Evolutionary conservation across 1,139 yeast species (phyloP).

Genomic region (Candida albicans): DNA sequence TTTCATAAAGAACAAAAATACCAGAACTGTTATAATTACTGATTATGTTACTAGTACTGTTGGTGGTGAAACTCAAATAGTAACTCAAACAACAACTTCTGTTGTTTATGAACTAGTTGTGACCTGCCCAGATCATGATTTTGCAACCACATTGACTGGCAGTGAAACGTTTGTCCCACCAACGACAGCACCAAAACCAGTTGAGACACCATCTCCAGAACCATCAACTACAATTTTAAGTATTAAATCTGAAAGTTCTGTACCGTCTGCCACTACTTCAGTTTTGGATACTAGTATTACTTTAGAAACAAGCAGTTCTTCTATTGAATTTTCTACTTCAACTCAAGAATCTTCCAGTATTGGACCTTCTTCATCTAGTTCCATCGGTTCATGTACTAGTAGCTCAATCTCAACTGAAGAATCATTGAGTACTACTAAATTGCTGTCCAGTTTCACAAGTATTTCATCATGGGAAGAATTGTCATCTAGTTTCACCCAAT

Average conservation of each 20-base stretch:
- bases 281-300: too few species aligned
- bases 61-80: neutral
- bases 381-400: neutral
- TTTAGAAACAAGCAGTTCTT: neutral
- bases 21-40: neutral
- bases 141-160: conserved; percentile 6
- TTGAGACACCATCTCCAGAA: neutral
- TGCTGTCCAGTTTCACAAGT: neutral
- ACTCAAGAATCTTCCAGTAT: neutral
- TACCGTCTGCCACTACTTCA: neutral
- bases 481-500: too few species aligned
- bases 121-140: conserved; percentile 8
- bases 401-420: neutral
- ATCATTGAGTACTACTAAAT: neutral
- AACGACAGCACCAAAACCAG: conserved; percentile 1
- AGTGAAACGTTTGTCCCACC: conserved; percentile 1
- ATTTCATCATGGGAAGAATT: too few species aligned
- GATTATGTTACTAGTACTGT: neutral
- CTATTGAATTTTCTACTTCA: neutral
- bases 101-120: conserved; percentile 5
- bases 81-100: conserved; percentile 3
- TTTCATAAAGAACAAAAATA: neutral
- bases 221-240: neutral
- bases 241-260: neutral
- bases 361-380: neutral